A percentile compares a stretch with the other conserved stretches of the same genome.
Evolutionary conservation across 169 alveolate species (phyloP).

Genomic region (Ichthyophthirius multifiliis): DNA sequence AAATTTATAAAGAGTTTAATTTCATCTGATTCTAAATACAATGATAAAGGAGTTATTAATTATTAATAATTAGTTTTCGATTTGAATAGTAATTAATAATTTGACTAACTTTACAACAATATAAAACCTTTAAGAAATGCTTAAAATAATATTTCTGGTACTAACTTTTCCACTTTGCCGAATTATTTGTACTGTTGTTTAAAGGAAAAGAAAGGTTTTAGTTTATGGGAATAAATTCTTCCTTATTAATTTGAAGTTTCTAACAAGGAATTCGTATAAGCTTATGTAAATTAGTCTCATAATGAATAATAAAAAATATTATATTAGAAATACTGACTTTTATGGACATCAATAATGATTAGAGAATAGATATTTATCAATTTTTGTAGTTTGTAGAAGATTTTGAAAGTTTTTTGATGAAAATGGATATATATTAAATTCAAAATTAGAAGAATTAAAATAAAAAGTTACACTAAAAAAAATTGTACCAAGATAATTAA

Average conservation of each 20-base stretch:
- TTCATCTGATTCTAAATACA: background rate
- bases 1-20: background rate
- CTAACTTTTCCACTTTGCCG: background rate
- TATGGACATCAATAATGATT: background rate
- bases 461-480: background rate
- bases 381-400: background rate
- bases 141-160: background rate
- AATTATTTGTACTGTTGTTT: background rate
- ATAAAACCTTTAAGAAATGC: too few species aligned
- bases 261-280: background rate
- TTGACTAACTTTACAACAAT: background rate
- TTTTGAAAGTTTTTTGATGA: background rate
- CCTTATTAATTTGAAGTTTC: background rate
- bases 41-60: background rate
- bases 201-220: background rate
- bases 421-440: background rate
- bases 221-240: background rate
- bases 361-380: conserved; percentile 1
- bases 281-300: background rate
- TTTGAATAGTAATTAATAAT: background rate
- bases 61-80: background rate
- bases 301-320: too few species aligned
- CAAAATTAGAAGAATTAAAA: background rate
- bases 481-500: background rate
- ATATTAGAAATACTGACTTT: background rate